Percentiles rank a stretch among this genome's conserved stretches.
Conservation (phyloP, 441 rosid species). For the Erysimum pusillum region DNA sequence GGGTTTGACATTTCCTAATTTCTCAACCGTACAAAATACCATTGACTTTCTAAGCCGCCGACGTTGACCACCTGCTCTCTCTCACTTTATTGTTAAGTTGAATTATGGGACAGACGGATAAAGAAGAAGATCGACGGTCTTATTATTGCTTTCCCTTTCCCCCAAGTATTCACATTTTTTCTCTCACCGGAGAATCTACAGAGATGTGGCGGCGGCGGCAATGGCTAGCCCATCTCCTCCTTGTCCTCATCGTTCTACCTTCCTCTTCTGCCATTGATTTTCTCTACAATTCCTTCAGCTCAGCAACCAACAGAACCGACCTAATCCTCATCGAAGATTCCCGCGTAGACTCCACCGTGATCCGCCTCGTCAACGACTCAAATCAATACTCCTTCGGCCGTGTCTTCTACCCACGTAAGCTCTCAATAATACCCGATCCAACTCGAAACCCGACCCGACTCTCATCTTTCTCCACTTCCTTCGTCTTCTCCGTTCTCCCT, state of each 20-base stretch:
- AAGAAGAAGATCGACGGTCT: conserved; percentile 1
- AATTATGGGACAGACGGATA: not conserved
- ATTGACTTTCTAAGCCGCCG: conserved; percentile 44
- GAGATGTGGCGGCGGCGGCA: conserved; percentile 22
- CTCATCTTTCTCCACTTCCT: conserved; percentile 79
- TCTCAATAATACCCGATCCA: conserved; percentile 55
- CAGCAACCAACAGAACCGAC: conserved; percentile 48
- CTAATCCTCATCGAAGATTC: conserved; percentile 70
- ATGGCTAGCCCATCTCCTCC: conserved; percentile 14
- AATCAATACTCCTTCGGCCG: conserved; percentile 66
- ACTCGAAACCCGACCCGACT: conserved; percentile 54
- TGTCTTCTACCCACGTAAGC: conserved; percentile 59
- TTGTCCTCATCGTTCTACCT: conserved; percentile 35
- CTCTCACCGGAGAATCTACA: conserved; percentile 23
- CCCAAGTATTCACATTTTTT: not conserved
- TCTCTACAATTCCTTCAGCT: conserved; percentile 68
- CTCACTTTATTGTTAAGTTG: conserved; percentile 19
- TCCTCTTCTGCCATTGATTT: conserved; percentile 60
- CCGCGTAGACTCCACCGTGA: conserved; percentile 58
- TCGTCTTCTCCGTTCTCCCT: conserved; percentile 79
- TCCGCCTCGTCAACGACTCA: conserved; percentile 73
- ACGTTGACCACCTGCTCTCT: conserved; percentile 32
- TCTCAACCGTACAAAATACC: conserved; percentile 8
- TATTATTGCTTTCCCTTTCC: conserved; percentile 14
- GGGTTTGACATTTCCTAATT: conserved; percentile 28